Evolutionary conservation across 2,329 filamentous ascomycete genomes (phyloP).

Genomic region (Rugonectria rugulosa): DNA sequence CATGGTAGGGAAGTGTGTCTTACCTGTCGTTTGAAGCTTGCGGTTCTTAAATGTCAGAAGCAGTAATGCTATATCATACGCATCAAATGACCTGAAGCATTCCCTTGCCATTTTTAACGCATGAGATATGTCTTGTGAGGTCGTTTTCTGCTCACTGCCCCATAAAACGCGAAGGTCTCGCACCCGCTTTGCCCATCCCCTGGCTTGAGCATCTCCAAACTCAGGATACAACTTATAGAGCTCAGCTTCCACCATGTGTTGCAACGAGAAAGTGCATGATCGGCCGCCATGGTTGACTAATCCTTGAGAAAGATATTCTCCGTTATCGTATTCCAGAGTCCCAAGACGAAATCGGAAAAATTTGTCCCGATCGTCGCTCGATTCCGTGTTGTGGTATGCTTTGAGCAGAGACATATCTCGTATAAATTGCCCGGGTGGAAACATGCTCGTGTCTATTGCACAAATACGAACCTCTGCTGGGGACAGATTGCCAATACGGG

Average conservation of each 20-base stretch:
- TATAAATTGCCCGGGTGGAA: slow-evolving; percentile 4
- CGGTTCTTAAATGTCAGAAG: slow-evolving; percentile 1
- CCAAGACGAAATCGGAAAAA: slow-evolving; percentile 10
- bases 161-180: not conserved
- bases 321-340: not conserved
- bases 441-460: not conserved
- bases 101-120: not conserved
- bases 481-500: not conserved
- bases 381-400: not conserved
- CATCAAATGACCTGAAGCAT: not conserved
- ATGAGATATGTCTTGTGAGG: not conserved
- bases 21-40: slow-evolving; percentile 32
- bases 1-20: too few relatives aligned
- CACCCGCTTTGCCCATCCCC: slow-evolving; percentile 1
- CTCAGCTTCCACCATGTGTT: not conserved
- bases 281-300: not conserved
- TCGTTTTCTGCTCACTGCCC: not conserved
- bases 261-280: not conserved
- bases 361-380: not conserved
- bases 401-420: not conserved
- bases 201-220: not conserved
- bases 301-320: slow-evolving; percentile 9
- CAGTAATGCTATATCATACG: not conserved
- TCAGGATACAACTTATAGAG: not conserved
- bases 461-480: slow-evolving; percentile 2